phyloP scores from a whole-genome alignment of 306 rosid genomes.

The Prosopis cineraria region DNA sequence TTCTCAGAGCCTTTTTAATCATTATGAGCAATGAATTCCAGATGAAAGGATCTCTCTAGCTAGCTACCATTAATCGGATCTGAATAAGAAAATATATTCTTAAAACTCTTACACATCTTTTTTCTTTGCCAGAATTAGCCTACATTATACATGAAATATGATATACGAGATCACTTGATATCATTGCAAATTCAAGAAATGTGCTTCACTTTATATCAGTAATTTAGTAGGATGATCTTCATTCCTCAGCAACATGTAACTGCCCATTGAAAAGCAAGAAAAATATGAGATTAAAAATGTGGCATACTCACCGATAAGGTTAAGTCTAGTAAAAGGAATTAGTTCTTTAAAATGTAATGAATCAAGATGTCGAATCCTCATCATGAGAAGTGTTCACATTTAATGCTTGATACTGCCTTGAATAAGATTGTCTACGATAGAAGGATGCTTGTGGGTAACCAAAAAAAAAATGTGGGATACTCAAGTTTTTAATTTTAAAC shows the following conservation, averaged over 20 bases:
- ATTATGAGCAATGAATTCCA: slow-evolving; percentile 6
- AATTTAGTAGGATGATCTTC: background rate
- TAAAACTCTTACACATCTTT: background rate
- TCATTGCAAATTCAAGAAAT: too few relatives aligned
- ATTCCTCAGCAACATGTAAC: background rate
- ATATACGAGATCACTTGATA: too few relatives aligned
- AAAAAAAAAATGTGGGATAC: too few relatives aligned
- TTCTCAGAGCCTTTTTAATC: background rate
- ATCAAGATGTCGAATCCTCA: too few relatives aligned
- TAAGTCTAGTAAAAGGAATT: too few relatives aligned
- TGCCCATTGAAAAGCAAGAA: background rate
- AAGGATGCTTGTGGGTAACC: too few relatives aligned
- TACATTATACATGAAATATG: background rate
- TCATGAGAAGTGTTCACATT: too few relatives aligned
- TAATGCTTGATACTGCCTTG: too few relatives aligned
- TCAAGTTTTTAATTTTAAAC: too few relatives aligned
- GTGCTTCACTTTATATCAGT: background rate
- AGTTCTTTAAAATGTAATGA: too few relatives aligned
- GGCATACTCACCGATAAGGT: too few relatives aligned
- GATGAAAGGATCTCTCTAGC: background rate
- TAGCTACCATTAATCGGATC: background rate
- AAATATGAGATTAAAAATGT: background rate
- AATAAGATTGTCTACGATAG: too few relatives aligned
- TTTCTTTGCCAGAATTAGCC: background rate
- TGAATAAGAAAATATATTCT: background rate